Conservation (phyloP, 805 yeast genomes). For the Barnettozyma wickerhamii region DNA sequence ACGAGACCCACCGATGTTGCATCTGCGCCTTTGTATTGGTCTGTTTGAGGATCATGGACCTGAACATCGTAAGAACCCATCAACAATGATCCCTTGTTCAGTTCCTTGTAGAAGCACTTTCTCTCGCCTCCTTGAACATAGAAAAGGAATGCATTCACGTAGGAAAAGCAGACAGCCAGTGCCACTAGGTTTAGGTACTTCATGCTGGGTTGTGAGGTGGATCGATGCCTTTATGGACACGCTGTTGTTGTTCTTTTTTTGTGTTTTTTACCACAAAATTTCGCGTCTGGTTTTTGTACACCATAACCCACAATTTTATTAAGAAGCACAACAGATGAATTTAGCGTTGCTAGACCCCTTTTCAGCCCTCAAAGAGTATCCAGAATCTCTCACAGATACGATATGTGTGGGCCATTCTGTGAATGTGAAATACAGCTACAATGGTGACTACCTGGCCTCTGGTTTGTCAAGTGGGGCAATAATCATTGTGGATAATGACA, state of each 20-base stretch:
- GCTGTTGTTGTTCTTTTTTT: slow-evolving; percentile 3
- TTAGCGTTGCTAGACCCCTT: slow-evolving; percentile 84
- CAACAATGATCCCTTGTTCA: slow-evolving; percentile 44
- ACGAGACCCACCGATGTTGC: slow-evolving; percentile 34
- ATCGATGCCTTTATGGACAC: slow-evolving; percentile 1
- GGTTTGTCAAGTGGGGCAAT: slow-evolving; percentile 75
- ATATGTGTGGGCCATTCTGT: slow-evolving; percentile 64
- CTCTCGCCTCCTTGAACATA: slow-evolving; percentile 48
- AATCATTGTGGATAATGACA: slow-evolving; percentile 68
- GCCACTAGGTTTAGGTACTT: not conserved
- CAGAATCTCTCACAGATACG: slow-evolving; percentile 75
- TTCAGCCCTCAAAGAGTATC: slow-evolving; percentile 86
- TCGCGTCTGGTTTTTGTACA: not conserved
- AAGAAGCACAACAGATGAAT: slow-evolving; percentile 72
- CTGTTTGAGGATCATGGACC: slow-evolving; percentile 33
- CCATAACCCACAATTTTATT: too few species aligned
- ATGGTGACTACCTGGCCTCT: slow-evolving; percentile 83
- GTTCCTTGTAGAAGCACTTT: slow-evolving; percentile 54
- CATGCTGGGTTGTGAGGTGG: slow-evolving; percentile 1
- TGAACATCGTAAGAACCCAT: slow-evolving; percentile 48
- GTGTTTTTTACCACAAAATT: not conserved
- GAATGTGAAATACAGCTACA: slow-evolving; percentile 59
- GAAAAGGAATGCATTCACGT: slow-evolving; percentile 41
- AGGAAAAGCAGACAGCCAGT: slow-evolving; percentile 19
- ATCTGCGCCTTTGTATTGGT: slow-evolving; percentile 31